A percentile compares a stretch with the other conserved stretches of the same genome.
Conservation (phyloP, 176 grass and related monocot genomes). For the Carex cristatella region DNA sequence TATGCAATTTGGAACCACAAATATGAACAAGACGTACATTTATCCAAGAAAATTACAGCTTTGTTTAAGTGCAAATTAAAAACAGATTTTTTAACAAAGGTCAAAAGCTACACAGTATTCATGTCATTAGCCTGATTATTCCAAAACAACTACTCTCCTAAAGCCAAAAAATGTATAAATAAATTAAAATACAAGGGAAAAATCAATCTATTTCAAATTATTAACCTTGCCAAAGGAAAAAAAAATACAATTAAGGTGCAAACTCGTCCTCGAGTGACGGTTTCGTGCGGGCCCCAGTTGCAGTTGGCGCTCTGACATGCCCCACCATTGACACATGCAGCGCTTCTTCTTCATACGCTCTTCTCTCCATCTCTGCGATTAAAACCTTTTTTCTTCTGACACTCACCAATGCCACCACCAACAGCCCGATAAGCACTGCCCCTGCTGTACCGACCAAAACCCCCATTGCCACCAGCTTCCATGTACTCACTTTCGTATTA, state of each 20-base stretch:
- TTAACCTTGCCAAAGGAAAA: not conserved
- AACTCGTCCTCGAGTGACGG: constrained; percentile 58
- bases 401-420: constrained; percentile 58
- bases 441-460: constrained; percentile 51
- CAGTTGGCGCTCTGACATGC: constrained; percentile 77
- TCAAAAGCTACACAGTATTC: not conserved
- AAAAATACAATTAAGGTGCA: not conserved
- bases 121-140: constrained; percentile 11
- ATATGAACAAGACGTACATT: not conserved
- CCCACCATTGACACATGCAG: constrained; percentile 89
- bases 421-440: constrained; percentile 56
- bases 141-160: not conserved
- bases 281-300: constrained; percentile 56
- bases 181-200: not conserved
- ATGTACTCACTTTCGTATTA: constrained; percentile 44
- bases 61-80: not conserved
- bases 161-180: constrained; percentile 19
- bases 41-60: not conserved
- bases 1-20: not conserved
- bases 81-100: not conserved
- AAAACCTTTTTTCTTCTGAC: constrained; percentile 49
- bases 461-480: constrained; percentile 81
- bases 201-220: constrained; percentile 1
- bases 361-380: constrained; percentile 71
- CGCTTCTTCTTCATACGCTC: constrained; percentile 86